Base-by-base conservation (phyloP, 2,329 filamentous ascomycete species). In the Helotiales sp. region DNA sequence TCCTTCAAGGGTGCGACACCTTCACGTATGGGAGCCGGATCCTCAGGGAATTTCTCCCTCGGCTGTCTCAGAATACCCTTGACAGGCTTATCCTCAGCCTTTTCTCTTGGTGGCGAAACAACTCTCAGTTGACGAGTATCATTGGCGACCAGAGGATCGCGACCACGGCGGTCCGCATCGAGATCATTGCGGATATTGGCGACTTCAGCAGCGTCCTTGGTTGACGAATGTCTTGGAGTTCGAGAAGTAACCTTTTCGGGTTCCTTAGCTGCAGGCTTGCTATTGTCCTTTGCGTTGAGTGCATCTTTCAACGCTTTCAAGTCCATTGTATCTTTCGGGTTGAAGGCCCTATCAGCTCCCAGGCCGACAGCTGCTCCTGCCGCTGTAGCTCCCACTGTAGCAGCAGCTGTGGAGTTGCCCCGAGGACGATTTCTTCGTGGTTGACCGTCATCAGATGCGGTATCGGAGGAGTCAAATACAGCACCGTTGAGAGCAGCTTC, bases 1-100 rank as follows among this genome's bases (percentile, higher is more conserved):
- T 96, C 91, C 75, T 96, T 96, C 70, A 96, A 84, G n/a, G 93
- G 93, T 1, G 93, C 92, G 6, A 96, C 93, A 15, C 93, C 93
- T 72, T 97, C 93, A 19, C 93, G 84, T 33, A 96, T 81, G 0
- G 91, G 88, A 64, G 92, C 88, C 0, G 85, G 84, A 61, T 96
- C 89, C 69, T 97, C 93, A 0, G 93, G 93, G 68, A 97, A 98
- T 67, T 88, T 89, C 25, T 82, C 80, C 15, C 86, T 91, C 0
- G 93, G 93, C 54, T 84, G 82, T 73, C 96, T 95, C 42, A 98
- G 79, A 56, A 98, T 98, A 15, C 92, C 88, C 73, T 89, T 95
- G 58, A 91, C 83, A 3, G 85, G 82, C 63, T 90, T 89, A 38
- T 82, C 81, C 17, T 90, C 87, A 19, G 79, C 76, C 68, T 84